Evolutionary conservation across 306 rosid species (phyloP).

Genomic region (cucumber (Cucumis sativus)): DNA sequence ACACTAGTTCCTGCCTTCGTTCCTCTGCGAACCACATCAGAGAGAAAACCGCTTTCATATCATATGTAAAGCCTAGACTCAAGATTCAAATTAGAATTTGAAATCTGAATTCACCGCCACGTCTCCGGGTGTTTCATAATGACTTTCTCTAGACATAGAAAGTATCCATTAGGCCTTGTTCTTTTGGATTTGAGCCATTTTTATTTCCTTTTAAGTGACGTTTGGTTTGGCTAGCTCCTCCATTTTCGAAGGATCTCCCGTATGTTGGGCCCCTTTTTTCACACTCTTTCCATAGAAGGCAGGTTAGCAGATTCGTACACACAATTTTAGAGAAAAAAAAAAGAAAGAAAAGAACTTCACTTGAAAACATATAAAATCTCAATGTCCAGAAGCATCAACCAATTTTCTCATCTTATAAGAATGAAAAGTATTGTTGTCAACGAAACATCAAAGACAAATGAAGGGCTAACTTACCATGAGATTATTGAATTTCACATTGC

Average conservation of each 20-base stretch:
- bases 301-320: no score
- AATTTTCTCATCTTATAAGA: background rate
- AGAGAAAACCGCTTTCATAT: no score
- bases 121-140: no score
- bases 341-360: background rate
- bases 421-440: background rate
- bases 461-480: conserved; percentile 52
- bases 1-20: no score
- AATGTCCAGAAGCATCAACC: background rate
- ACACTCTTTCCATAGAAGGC: no score
- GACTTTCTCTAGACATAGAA: no score
- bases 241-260: background rate
- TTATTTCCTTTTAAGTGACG: background rate
- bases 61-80: no score
- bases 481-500: conserved; percentile 14
- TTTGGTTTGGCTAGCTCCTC: background rate
- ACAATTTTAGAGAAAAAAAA: no score
- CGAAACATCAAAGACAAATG: background rate
- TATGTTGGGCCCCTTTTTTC: background rate
- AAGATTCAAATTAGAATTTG: no score
- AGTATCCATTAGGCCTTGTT: no score
- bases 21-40: no score
- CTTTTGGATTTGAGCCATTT: background rate
- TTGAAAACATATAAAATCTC: background rate
- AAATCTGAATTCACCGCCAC: no score